Evolutionary conservation across 1,284 basidiomycete genomes (phyloP).

Genomic region (Schizopora paradoxa): DNA sequence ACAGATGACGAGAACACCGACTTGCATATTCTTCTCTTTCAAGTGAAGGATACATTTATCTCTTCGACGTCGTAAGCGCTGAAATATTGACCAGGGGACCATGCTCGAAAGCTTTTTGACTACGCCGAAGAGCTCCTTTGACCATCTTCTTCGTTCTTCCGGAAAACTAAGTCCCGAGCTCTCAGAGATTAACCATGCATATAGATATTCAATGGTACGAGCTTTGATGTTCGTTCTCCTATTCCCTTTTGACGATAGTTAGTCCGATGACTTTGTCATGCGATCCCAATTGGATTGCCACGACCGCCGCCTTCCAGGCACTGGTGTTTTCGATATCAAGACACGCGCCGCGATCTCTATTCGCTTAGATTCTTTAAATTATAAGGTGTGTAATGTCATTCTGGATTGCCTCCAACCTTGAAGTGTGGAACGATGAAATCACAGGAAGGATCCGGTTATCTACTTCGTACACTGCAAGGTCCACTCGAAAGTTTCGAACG

Average conservation of each 20-base stretch:
- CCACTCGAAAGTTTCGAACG: conserved; percentile 74
- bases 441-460: conserved; percentile 73
- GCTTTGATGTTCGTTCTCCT: background rate
- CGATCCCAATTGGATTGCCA: conserved; percentile 93
- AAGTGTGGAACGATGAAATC: conserved; percentile 9
- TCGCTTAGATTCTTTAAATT: conserved; percentile 84
- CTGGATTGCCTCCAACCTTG: background rate
- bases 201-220: conserved; percentile 75
- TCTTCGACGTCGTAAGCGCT: conserved; percentile 5
- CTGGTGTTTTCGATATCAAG: conserved; percentile 94
- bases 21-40: conserved; percentile 75
- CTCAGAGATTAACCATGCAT: conserved; percentile 57
- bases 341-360: conserved; percentile 86
- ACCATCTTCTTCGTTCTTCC: conserved; percentile 48
- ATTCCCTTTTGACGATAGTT: conserved; percentile 1
- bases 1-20: conserved; percentile 41
- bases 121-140: conserved; percentile 59
- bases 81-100: conserved; percentile 53
- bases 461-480: conserved; percentile 62
- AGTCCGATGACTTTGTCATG: conserved; percentile 82
- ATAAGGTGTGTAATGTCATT: conserved; percentile 46
- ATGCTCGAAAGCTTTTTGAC: conserved; percentile 90
- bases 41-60: conserved; percentile 62
- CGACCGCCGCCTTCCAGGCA: conserved; percentile 78
- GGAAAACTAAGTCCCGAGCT: conserved; percentile 29